Percentiles rank a stretch among this genome's conserved stretches.
Evolutionary conservation across 2,329 filamentous ascomycete species (phyloP).

Genomic region (Trichoderma afroharzianum): DNA sequence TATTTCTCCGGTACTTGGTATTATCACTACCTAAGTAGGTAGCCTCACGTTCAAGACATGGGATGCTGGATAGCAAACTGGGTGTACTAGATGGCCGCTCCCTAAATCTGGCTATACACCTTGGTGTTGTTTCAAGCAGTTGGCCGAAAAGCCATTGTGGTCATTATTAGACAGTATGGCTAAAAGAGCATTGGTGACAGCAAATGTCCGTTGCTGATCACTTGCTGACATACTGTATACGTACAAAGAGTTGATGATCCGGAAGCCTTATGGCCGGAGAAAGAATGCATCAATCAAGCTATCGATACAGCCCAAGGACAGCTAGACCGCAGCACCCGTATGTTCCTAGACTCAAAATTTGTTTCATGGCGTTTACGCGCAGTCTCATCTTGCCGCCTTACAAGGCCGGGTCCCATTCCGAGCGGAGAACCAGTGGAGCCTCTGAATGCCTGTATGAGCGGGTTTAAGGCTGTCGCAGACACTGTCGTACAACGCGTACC

Average conservation of each 20-base stretch:
- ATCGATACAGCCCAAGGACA: background rate
- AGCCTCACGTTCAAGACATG: too few species aligned
- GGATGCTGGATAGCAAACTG: too few species aligned
- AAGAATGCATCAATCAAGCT: background rate
- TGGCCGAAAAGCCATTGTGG: background rate
- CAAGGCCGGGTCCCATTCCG: background rate
- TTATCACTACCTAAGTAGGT: too few species aligned
- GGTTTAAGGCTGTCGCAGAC: background rate
- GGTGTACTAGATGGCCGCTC: too few species aligned
- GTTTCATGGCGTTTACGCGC: background rate
- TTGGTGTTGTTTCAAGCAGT: background rate
- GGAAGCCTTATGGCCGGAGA: background rate
- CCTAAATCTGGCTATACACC: background rate
- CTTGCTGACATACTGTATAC: background rate
- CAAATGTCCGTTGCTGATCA: background rate
- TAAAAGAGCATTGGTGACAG: background rate
- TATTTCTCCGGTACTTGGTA: too few species aligned
- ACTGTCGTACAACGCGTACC: background rate
- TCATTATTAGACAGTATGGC: background rate
- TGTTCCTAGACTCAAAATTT: background rate
- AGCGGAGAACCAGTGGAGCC: background rate
- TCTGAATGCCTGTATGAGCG: background rate
- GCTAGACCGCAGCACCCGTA: background rate
- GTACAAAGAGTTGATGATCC: background rate
- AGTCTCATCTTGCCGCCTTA: conserved; percentile 6